Evolutionary conservation across 768 basidiomycete species (phyloP), one percentile per base, ranked within the genome.

Genomic region (Crassisporium funariophilum): DNA sequence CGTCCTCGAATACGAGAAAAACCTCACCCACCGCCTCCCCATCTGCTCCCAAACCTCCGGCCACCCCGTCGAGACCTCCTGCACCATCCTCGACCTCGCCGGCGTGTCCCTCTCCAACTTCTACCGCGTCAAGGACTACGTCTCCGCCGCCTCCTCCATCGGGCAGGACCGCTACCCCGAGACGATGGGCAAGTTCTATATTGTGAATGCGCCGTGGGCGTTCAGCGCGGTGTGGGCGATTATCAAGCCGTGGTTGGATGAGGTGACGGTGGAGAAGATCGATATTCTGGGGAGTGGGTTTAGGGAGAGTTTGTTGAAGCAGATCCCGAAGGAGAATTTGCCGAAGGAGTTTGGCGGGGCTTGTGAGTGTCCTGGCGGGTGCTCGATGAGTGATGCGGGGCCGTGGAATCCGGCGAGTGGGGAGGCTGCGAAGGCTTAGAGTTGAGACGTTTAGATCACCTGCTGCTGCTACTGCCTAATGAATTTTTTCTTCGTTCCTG

Each of bases 101-200:
- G 74, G 75, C 56, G 84, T 88, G 31, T 75, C 78, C 41, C 63
- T 98, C 51, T 67, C 78, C 52, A 83, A 82, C 63, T 98, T 98
- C 64, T 94, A 86, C 67, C 81, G 80, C 60, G 94, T 98, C 71
- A 95, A 91, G 72, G 88, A 91, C 69, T 95, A 93, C 74, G 88
- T 98, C 34, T 78, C 75, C 51, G 67, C 79, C 16, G 89, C 93
- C 0, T 72, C 87, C 0, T 61, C 65, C 20, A 86, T 99, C 66
- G 91, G 91, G 9, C 94, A 97, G 67, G 81, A 97, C 72, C 77
- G 88, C 55, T 98, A 94, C 67, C 91, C 93, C 1, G 91, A 95
- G 67, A 83, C 78, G 55, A 92, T 98, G 95, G 95, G 95, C 73
- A 91, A 90, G 64, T 98, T 99, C 75, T 99, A 91, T 77, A 94